Base-by-base conservation (phyloP, 176 grass and related monocot genomes). In the Ensete ventricosum region DNA sequence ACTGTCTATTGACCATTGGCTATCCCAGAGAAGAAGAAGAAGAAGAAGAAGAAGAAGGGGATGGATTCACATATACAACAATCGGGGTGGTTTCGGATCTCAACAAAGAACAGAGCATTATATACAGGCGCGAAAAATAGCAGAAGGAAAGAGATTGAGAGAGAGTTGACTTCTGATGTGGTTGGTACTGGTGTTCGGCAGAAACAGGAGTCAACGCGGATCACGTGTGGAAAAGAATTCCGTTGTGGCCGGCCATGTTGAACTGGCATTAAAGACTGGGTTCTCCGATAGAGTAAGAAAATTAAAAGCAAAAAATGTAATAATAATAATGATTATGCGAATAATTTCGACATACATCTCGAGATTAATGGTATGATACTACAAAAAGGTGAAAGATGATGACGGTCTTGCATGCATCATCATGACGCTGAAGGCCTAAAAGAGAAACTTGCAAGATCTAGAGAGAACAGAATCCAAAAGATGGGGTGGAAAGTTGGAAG, bases 91-190 rank as follows among this genome's bases (percentile, higher is more conserved):
- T 3, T 26, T 64, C 12, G 11, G 1, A 50, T 23, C 14, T 2
- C 9, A 14, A 17, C 14, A 8, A 43, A 43, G 34, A 43, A 3
- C 34, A 43, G 29, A 13, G 8, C 5, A 23, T 20, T 22, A 50
- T 69, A 48, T 69, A 50, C 29, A 9, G 26, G 43, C 49, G 5
- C 9, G 6, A 4, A 14, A 4, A 65, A 2, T 10, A 9, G 22
- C 0, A 25, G 34, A 43, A 43, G 19, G 8, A 50, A 5, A 11
- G 26, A 69, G 24, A 24, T 24, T 24, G 24, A 68, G 14, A 70
- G 64, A 70, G 67, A 70, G 67, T 70, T 70, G 67, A 70, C 67
- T 70, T 70, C 10, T 11, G 16, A 43, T 43, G 34, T 20, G 17
- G 0, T 50, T 10, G 17, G 16, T 20, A n/a, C 67, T 11, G 67